Base-by-base conservation (phyloP, 257 asterid genomes). In the Solanum clarkiae region DNA sequence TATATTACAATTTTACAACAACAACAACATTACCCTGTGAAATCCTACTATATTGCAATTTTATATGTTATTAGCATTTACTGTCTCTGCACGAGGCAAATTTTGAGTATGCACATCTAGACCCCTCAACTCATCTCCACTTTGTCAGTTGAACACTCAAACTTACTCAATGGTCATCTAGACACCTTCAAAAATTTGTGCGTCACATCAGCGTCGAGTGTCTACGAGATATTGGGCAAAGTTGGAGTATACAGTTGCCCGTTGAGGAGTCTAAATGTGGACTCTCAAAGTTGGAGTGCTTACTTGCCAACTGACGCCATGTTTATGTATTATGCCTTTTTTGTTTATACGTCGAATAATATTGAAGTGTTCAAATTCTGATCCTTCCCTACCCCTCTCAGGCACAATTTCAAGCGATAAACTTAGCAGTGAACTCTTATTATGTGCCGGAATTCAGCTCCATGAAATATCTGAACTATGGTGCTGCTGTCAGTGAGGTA, bases 401-500 rank as follows among this genome's bases (percentile, higher is more conserved):
- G 98, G 98, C 98, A 60, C 85, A 93, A 70, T 32, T 42, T 62
- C 80, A 86, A 81, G 80, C 77, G 55, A 82, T 94, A 65, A 90
- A 93, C 85, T 85, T 94, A 84, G 89, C 94, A 29, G 95, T 89
- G 36, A 88, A 88, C 85, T 80, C 93, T 51, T 91, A 84, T 85
- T 94, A 87, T 65, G 93, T 92, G 20, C 97, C 98, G 0, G 90
- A 88, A 26, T 70, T 29, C 57, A 85, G 86, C 86, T 87, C 91
- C 85, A 57, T 44, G 20, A 20, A 9, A 15, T 94, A 94, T 86
- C 85, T 94, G 85, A 93, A 88, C 84, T 93, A 90, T 10, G 98
- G 98, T 74, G 98, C 90, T 82, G 97, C 93, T 12, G 92, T 93
- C 20, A 91, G 95, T 16, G 98, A 94, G 98, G 96, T 94, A 18